A percentile compares a stretch with the other conserved stretches of the same genome.
Evolutionary conservation across 1,284 basidiomycete species (phyloP).

Genomic region (Athelia psychrophila): DNA sequence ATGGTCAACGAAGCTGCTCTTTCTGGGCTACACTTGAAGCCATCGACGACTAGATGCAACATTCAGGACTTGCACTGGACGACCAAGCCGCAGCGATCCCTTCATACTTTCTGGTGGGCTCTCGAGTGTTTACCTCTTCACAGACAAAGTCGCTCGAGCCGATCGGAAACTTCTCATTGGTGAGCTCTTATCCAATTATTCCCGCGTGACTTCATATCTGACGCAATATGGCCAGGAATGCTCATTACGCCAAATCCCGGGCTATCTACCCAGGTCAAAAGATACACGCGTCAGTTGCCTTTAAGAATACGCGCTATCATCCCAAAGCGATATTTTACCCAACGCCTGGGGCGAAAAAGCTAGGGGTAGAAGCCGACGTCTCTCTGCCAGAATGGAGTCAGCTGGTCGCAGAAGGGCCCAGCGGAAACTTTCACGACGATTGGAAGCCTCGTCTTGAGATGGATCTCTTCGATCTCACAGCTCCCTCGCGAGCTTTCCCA

Average conservation of each 20-base stretch:
- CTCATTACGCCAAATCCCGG: background rate
- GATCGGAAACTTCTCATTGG: background rate
- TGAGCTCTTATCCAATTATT: too few species aligned
- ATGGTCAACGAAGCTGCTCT: constrained; percentile 2
- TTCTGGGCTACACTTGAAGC: constrained; percentile 1
- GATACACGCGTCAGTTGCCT: background rate
- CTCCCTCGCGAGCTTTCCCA: too few species aligned
- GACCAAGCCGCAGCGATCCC: background rate
- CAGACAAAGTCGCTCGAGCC: background rate
- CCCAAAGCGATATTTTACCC: background rate
- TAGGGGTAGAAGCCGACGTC: too few species aligned
- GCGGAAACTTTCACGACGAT: too few species aligned
- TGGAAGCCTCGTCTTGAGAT: too few species aligned
- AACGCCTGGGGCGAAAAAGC: too few species aligned
- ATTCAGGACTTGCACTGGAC: background rate
- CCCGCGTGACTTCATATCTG: too few species aligned
- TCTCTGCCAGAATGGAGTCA: too few species aligned
- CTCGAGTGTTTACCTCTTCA: background rate
- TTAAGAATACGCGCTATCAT: background rate
- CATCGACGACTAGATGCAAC: background rate
- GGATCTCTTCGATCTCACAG: too few species aligned
- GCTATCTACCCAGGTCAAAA: background rate
- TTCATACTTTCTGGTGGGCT: background rate
- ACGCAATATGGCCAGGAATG: background rate
- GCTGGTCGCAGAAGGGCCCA: too few species aligned